These are phyloP conservation scores for Nitzschia palea DNA, from an alignment of 108 stramenopile species.

Conservation along the genomic window DNA sequence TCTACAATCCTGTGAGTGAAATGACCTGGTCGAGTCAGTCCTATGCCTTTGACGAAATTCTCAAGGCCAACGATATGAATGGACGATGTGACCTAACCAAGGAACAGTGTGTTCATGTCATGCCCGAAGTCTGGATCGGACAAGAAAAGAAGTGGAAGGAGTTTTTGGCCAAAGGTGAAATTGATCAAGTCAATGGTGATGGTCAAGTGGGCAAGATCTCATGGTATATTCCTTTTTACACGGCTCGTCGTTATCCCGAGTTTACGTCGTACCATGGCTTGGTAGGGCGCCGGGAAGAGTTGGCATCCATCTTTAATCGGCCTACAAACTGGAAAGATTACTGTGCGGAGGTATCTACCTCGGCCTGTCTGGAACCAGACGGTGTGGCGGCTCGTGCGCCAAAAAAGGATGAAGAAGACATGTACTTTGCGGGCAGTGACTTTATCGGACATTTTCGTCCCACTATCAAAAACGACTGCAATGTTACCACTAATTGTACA, in stretches of 20 bases:
- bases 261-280: constrained; percentile 28
- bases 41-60: constrained; percentile 22
- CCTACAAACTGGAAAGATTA: constrained; percentile 47
- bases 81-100: constrained; percentile 17
- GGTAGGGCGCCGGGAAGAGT: constrained; percentile 6
- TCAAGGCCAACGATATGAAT: constrained; percentile 6
- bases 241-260: constrained; percentile 25
- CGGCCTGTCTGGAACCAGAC: constrained; percentile 28
- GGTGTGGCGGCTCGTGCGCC: constrained; percentile 29
- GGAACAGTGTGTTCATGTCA: constrained; percentile 21
- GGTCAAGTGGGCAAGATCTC: constrained; percentile 33
- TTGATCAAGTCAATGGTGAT: constrained; percentile 14
- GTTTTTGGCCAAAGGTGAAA: neutral
- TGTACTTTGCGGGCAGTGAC: constrained; percentile 3
- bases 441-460: constrained; percentile 26
- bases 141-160: constrained; percentile 11
- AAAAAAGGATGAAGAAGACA: constrained; percentile 19
- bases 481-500: constrained; percentile 1
- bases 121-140: constrained; percentile 34
- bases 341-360: constrained; percentile 26
- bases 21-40: constrained; percentile 19
- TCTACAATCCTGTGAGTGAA: constrained; percentile 22
- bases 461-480: constrained; percentile 25
- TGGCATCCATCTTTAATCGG: constrained; percentile 39
- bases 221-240: constrained; percentile 48